Conservation (phyloP, 1,284 basidiomycete genomes). For the Limonomyces culmigenus region DNA sequence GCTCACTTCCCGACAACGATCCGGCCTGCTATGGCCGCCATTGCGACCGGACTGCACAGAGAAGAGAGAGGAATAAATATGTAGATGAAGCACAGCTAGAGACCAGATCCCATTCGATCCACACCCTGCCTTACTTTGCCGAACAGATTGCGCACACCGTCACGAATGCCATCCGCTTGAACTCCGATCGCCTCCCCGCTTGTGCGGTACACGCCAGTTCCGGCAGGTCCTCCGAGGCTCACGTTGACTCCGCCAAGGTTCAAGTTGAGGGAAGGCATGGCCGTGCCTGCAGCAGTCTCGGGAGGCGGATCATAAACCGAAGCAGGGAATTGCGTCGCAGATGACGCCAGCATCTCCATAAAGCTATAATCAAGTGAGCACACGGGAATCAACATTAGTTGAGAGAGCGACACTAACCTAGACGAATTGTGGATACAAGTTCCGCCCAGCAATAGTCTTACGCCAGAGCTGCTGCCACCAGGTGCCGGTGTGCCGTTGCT, state of each 20-base stretch:
- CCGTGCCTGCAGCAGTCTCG: slow-evolving; percentile 33
- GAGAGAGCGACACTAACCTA: too few relatives aligned
- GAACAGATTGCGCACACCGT: slow-evolving; percentile 73
- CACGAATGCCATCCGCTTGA: slow-evolving; percentile 69
- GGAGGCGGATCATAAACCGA: slow-evolving; percentile 57
- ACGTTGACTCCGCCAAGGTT: slow-evolving; percentile 86
- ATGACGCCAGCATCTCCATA: slow-evolving; percentile 55
- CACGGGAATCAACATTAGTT: slow-evolving; percentile 10
- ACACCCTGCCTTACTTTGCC: slow-evolving; percentile 83
- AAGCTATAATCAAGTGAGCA: too few relatives aligned
- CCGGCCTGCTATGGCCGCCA: too few relatives aligned
- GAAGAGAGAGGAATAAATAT: not conserved
- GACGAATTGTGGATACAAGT: slow-evolving; percentile 88
- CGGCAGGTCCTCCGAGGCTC: slow-evolving; percentile 70
- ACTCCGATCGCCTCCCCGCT: slow-evolving; percentile 57
- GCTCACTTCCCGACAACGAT: too few relatives aligned
- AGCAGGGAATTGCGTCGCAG: slow-evolving; percentile 40
- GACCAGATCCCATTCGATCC: slow-evolving; percentile 45
- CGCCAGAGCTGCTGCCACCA: slow-evolving; percentile 32
- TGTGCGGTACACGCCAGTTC: slow-evolving; percentile 69
- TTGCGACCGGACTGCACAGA: not conserved
- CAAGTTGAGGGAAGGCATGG: slow-evolving; percentile 64
- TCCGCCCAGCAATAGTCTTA: slow-evolving; percentile 74
- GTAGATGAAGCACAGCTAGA: slow-evolving; percentile 11
- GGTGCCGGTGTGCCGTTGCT: slow-evolving; percentile 22